Conservation (phyloP, 2,329 filamentous ascomycete species). For the Neonectria neomacrospora region DNA sequence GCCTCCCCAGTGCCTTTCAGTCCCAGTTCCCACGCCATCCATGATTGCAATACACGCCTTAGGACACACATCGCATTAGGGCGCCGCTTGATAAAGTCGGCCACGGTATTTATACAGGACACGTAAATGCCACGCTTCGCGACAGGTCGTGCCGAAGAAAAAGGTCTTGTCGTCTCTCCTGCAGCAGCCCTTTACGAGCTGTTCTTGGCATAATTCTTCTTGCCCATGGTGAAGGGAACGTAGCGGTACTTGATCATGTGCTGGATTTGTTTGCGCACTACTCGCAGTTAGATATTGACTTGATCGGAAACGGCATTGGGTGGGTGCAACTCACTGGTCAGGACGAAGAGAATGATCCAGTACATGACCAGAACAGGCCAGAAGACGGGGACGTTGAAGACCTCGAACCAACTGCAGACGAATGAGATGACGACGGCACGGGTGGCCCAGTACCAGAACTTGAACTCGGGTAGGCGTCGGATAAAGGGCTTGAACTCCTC, state of each 20-base stretch:
- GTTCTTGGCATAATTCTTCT: conserved; percentile 80
- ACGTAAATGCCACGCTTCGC: conserved; percentile 31
- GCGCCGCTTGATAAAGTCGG: conserved; percentile 40
- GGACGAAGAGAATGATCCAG: conserved; percentile 94
- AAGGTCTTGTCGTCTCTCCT: conserved; percentile 16
- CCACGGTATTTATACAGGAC: conserved; percentile 43
- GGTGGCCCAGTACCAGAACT: conserved; percentile 98
- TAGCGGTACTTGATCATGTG: conserved; percentile 99
- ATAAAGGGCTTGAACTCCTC: conserved; percentile 99
- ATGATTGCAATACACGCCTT: conserved; percentile 40
- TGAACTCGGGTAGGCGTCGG: conserved; percentile 95
- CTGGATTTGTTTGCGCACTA: conserved; percentile 99
- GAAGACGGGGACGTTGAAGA: conserved; percentile 98
- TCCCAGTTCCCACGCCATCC: conserved; percentile 31
- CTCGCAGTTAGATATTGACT: conserved; percentile 12
- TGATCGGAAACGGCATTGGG: too few relatives aligned
- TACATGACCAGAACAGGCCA: conserved; percentile 99
- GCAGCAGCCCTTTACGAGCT: conserved; percentile 53
- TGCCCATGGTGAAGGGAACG: conserved; percentile 92
- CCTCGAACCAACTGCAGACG: conserved; percentile 88
- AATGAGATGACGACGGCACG: conserved; percentile 86
- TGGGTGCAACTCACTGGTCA: conserved; percentile 81
- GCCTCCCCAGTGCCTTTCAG: conserved; percentile 31
- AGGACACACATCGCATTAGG: conserved; percentile 42
- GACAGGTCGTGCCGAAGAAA: conserved; percentile 37